A percentile compares a stretch with the other conserved stretches of the same genome.
Conservation (phyloP, 2,329 filamentous ascomycete genomes). For the Epichloe aotearoae region DNA sequence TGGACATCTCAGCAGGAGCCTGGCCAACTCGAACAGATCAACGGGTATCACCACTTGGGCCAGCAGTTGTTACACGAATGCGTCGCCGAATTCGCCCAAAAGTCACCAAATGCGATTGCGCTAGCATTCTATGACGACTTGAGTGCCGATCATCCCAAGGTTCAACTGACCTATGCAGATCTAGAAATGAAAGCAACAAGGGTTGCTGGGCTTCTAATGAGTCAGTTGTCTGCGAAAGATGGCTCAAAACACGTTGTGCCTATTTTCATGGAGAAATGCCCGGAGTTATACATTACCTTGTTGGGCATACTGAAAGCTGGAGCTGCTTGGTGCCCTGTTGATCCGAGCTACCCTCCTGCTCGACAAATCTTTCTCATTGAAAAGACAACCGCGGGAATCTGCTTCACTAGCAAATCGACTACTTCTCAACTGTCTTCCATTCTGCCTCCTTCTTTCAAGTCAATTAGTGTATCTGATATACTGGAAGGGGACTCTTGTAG, state of each 20-base stretch:
- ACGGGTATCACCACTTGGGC: not conserved
- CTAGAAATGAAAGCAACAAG: constrained; percentile 20
- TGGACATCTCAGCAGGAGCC: not conserved
- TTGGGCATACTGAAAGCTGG: constrained; percentile 28
- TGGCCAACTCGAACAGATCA: not conserved
- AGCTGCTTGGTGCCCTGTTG: constrained; percentile 26
- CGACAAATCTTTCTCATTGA: constrained; percentile 25
- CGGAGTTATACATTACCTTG: constrained; percentile 25
- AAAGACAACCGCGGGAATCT: constrained; percentile 16
- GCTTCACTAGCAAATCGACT: not conserved
- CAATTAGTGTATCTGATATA: constrained; percentile 5
- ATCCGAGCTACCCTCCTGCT: constrained; percentile 23
- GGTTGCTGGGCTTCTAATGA: constrained; percentile 16
- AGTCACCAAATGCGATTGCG: not conserved
- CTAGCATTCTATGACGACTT: constrained; percentile 4
- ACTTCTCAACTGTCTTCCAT: constrained; percentile 12
- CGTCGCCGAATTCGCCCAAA: not conserved
- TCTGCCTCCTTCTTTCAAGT: constrained; percentile 15
- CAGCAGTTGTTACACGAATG: not conserved
- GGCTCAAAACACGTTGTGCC: constrained; percentile 17
- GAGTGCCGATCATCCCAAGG: not conserved
- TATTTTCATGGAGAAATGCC: constrained; percentile 25
- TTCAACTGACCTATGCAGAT: constrained; percentile 20
- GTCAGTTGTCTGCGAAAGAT: not conserved
- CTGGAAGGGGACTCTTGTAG: not conserved